phyloP scores from a whole-genome alignment of 352 stramenopile genomes.

The Phytophthora citricola region DNA sequence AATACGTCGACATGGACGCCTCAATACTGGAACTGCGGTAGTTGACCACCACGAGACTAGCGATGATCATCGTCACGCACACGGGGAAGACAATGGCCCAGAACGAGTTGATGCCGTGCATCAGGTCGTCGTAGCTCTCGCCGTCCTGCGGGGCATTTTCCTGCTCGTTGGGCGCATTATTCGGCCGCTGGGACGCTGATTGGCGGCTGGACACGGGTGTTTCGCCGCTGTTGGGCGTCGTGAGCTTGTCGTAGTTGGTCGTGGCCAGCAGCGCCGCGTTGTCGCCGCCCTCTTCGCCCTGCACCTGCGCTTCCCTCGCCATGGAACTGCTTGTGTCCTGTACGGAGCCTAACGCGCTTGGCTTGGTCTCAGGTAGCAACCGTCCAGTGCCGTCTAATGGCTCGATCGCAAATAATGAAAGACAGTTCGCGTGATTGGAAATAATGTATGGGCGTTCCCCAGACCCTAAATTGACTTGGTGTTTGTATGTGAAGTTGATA shows the following conservation, averaged over 20 bases:
- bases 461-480: slow-evolving; percentile 5
- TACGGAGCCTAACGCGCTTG: background rate
- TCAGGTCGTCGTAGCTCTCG: slow-evolving; percentile 70
- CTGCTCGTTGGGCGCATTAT: slow-evolving; percentile 9
- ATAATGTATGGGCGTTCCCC: slow-evolving; percentile 13
- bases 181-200: slow-evolving; percentile 13
- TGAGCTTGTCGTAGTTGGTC: slow-evolving; percentile 67
- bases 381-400: slow-evolving; percentile 1
- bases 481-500: slow-evolving; percentile 10
- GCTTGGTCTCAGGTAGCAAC: slow-evolving; percentile 25
- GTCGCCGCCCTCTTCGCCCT: slow-evolving; percentile 33
- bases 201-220: slow-evolving; percentile 17
- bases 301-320: slow-evolving; percentile 30
- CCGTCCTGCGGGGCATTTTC: slow-evolving; percentile 13
- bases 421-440: slow-evolving; percentile 27
- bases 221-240: slow-evolving; percentile 53
- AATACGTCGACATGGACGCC: slow-evolving; percentile 84
- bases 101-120: slow-evolving; percentile 91
- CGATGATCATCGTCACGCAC: slow-evolving; percentile 83
- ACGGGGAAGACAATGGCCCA: slow-evolving; percentile 87
- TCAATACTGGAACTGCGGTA: slow-evolving; percentile 81
- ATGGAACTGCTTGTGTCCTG: slow-evolving; percentile 17
- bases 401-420: slow-evolving; percentile 22
- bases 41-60: slow-evolving; percentile 86
- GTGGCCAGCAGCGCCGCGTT: slow-evolving; percentile 40